A percentile compares a stretch with the other conserved stretches of the same genome.
Evolutionary conservation across 2,329 filamentous ascomycete genomes (phyloP).

Genomic region (Pezicula radicicola): DNA sequence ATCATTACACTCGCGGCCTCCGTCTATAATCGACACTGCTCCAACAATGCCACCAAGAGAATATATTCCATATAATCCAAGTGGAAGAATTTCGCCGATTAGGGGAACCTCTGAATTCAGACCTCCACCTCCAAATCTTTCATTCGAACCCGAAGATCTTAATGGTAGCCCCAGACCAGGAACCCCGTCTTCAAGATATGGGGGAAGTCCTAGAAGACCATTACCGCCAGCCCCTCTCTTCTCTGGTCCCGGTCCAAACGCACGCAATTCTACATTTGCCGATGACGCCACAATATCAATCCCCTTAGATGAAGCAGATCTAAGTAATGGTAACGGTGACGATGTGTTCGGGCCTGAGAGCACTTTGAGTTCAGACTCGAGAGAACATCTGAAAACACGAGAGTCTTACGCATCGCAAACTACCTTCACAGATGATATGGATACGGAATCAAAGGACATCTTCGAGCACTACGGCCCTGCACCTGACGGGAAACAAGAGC

Average conservation of each 20-base stretch:
- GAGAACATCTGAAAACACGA: constrained; percentile 20
- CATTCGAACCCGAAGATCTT: constrained; percentile 83
- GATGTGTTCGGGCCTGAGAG: constrained; percentile 69
- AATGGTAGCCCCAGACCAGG: constrained; percentile 89
- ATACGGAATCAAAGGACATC: constrained; percentile 45
- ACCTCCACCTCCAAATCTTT: constrained; percentile 66
- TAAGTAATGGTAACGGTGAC: constrained; percentile 38
- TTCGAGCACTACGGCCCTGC: constrained; percentile 83
- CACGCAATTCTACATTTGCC: constrained; percentile 50
- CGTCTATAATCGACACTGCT: constrained; percentile 54
- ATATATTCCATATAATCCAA: constrained; percentile 54
- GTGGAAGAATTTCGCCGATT: constrained; percentile 48
- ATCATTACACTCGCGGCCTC: constrained; percentile 41
- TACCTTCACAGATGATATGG: constrained; percentile 33
- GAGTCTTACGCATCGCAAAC: constrained; percentile 35
- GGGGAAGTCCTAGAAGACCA: constrained; percentile 81
- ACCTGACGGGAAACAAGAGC: constrained; percentile 80
- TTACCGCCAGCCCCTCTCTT: constrained; percentile 88
- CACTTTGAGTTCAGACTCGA: constrained; percentile 15
- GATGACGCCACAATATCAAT: constrained; percentile 73
- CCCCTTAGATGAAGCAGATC: constrained; percentile 52
- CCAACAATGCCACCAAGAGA: constrained; percentile 60
- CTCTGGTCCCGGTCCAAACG: constrained; percentile 48
- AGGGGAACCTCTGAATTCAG: constrained; percentile 58
- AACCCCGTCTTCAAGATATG: constrained; percentile 85